Conservation (phyloP, 2,329 filamentous ascomycete genomes). For the Chrysoporthe deuterocubensis region DNA sequence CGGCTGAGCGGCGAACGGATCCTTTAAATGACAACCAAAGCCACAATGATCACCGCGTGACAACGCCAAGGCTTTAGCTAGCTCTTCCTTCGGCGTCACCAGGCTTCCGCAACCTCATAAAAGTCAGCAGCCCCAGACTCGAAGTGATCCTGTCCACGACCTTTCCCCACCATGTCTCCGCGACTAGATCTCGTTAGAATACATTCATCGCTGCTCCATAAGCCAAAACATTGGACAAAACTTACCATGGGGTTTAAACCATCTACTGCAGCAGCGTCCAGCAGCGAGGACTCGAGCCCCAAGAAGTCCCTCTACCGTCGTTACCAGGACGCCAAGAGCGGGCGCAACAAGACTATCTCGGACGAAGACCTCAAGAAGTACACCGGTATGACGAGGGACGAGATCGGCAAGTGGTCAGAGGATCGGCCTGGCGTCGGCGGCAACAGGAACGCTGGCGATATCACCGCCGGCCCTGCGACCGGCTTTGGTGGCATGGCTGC, state of each 20-base stretch:
- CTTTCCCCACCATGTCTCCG: no score
- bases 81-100: no score
- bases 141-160: no score
- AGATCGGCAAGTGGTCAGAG: slow-evolving; percentile 21
- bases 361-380: slow-evolving; percentile 29
- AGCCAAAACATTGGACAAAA: neutral
- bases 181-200: no score
- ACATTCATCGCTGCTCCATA: no score
- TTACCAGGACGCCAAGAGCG: slow-evolving; percentile 31
- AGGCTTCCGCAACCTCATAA: no score
- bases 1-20: neutral
- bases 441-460: slow-evolving; percentile 25
- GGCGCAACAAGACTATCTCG: slow-evolving; percentile 33
- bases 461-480: slow-evolving; percentile 20
- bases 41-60: neutral
- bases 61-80: neutral
- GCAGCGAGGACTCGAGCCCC: neutral
- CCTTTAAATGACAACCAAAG: neutral
- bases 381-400: slow-evolving; percentile 24
- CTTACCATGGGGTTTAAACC: neutral
- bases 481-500: slow-evolving; percentile 25
- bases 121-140: no score
- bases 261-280: neutral
- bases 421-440: slow-evolving; percentile 22
- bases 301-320: slow-evolving; percentile 33